phyloP scores from a whole-genome alignment of 1,284 basidiomycete genomes.

The Volvariella surrecta region DNA sequence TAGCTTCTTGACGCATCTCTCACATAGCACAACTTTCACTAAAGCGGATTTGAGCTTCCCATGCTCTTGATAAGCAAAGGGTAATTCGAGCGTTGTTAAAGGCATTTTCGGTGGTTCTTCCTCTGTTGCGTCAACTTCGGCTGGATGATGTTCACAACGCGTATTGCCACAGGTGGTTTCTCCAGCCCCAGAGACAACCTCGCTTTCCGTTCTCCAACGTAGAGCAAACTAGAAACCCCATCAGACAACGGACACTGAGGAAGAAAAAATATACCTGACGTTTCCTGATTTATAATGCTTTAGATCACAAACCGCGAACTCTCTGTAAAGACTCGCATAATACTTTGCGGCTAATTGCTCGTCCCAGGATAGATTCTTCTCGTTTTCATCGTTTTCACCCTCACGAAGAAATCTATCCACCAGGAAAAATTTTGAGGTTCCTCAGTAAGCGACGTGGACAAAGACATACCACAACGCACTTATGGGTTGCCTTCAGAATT shows the following conservation, averaged over 20 bases:
- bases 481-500: constrained; percentile 55
- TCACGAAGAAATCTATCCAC: constrained; percentile 75
- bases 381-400: constrained; percentile 31
- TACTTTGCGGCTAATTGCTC: constrained; percentile 82
- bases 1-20: constrained; percentile 71
- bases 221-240: constrained; percentile 57
- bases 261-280: constrained; percentile 31
- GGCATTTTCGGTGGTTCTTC: constrained; percentile 11
- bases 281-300: constrained; percentile 94
- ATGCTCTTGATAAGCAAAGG: constrained; percentile 80
- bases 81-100: constrained; percentile 72
- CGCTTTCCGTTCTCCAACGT: constrained; percentile 85
- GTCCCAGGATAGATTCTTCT: constrained; percentile 53
- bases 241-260: constrained; percentile 3
- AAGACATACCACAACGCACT: constrained; percentile 24
- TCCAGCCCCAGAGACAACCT: constrained; percentile 78
- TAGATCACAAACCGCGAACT: constrained; percentile 87
- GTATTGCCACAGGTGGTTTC: constrained; percentile 84
- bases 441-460: neutral
- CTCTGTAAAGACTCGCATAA: constrained; percentile 79
- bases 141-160: constrained; percentile 64
- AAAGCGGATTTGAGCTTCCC: constrained; percentile 70
- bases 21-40: constrained; percentile 84
- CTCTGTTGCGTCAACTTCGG: constrained; percentile 13
- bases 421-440: constrained; percentile 3